Base-by-base conservation (phyloP, 2,329 filamentous ascomycete species). In the Aureobasidium sp. region DNA sequence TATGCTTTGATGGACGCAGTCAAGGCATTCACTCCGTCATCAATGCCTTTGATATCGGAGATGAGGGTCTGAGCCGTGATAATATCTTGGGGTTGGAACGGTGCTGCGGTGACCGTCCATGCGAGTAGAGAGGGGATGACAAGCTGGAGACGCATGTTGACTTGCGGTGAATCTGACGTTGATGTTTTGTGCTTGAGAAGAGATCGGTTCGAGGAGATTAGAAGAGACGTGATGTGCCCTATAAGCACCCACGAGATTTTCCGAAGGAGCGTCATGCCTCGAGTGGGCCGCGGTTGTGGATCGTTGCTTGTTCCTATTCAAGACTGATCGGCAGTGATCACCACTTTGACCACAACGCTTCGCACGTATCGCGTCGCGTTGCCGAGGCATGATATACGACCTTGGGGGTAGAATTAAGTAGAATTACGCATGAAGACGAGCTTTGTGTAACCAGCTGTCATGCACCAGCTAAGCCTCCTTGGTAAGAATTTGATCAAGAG, bases 21-120 rank as follows among this genome's bases (percentile, higher is more conserved):
- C n/a, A 57, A 47, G 35, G 54, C 57, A 19, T 59, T 35, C 8
- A 60, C 55, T 22, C 57, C 59, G 16, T 40, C 35, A 51, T 61
- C 27, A 37, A 62, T 62, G 53, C 56, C 56, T 17, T 48, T 47
- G 34, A 62, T 55, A 34, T 61, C 58, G 39, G 49, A 50, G 51
- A 59, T 56, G 21, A 61, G 53, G 14, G 51, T 56, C 19, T 54
- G 42, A n/a, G 58, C 54, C 1, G 56, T 61, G 34, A 61, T 57
- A 35, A 60, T 29, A 14, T 53, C 56, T 44, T 50, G 54, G 22
- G 44, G 19, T 14, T 48, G 44, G 6, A 48, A 32, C 3, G 34
- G 32, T 32, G 44, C 30, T 37, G 44, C 44, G 4, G 29, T 6
- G 5, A 19, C 41, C n/a, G 35, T 39, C 11, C 47, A 50, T 2